Evolutionary conservation across 345 rosid genomes (phyloP).

Genomic region (Camelina hispida): DNA sequence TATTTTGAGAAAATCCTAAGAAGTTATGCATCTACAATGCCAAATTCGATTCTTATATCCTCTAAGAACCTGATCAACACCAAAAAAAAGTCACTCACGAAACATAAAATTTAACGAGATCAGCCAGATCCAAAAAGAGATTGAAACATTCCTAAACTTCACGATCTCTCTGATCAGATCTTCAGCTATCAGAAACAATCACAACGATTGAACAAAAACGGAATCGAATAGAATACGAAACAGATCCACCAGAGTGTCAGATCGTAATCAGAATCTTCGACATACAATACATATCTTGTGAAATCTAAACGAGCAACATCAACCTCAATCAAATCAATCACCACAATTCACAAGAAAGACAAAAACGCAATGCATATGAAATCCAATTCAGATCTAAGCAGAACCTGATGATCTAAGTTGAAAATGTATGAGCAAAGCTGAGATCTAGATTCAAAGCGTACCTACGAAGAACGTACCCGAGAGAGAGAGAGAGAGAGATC

Average conservation of each 20-base stretch:
- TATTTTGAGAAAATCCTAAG: not conserved
- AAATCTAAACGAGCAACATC: conserved; percentile 5
- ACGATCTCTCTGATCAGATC: conserved; percentile 10
- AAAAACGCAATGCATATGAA: not conserved
- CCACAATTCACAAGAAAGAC: not conserved
- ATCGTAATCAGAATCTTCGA: conserved; percentile 4
- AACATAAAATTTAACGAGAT: conserved; percentile 13
- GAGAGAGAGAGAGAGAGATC: conserved; percentile 29
- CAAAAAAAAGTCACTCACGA: not conserved
- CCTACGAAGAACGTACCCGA: conserved; percentile 21
- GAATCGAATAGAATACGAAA: not conserved
- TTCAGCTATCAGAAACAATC: not conserved
- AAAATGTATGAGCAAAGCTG: conserved; percentile 4
- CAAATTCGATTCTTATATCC: not conserved
- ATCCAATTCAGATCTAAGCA: conserved; percentile 21
- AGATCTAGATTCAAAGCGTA: conserved; percentile 38
- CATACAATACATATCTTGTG: not conserved
- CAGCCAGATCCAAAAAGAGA: conserved; percentile 22
- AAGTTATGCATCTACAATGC: not conserved
- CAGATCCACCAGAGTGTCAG: conserved; percentile 25
- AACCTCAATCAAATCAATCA: not conserved
- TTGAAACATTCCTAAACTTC: not conserved
- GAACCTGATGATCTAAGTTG: not conserved
- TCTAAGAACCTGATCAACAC: not conserved
- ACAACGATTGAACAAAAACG: not conserved